These are phyloP conservation scores for Pseudocercospora eumusae DNA, from an alignment of 2,329 filamentous ascomycete species.

Conservation along the genomic window DNA sequence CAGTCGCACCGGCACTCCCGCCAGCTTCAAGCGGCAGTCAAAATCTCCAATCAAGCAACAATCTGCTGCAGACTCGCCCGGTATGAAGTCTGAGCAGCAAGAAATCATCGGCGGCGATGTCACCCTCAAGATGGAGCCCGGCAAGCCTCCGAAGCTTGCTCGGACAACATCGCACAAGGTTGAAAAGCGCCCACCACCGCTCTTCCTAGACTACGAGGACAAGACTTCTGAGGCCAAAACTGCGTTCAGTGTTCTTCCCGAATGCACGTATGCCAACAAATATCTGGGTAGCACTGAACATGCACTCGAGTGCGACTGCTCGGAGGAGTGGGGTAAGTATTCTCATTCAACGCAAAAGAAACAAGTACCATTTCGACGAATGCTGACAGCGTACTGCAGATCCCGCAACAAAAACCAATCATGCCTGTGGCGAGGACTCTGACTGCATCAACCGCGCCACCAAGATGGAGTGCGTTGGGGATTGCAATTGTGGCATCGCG, in stretches of 20 bases:
- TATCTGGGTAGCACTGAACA: constrained; percentile 88
- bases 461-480: constrained; percentile 91
- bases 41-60: constrained; percentile 33
- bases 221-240: constrained; percentile 72
- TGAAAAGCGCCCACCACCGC: constrained; percentile 59
- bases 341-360: constrained; percentile 1
- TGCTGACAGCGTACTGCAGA: constrained; percentile 44
- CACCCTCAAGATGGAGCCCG: constrained; percentile 63
- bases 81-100: constrained; percentile 48
- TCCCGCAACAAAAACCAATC: constrained; percentile 59
- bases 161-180: constrained; percentile 74
- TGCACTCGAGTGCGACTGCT: constrained; percentile 92
- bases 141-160: constrained; percentile 69
- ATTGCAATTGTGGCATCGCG: constrained; percentile 81
- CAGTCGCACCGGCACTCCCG: constrained; percentile 30
- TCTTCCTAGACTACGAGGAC: constrained; percentile 76
- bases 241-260: constrained; percentile 76
- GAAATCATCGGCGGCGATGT: constrained; percentile 63
- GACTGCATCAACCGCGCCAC: constrained; percentile 98
- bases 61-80: constrained; percentile 42
- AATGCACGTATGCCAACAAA: constrained; percentile 90
- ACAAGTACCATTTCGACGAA: constrained; percentile 7
- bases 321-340: constrained; percentile 86
- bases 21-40: constrained; percentile 27
- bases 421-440: constrained; percentile 91